Percentiles rank a stretch among this genome's conserved stretches.
Evolutionary conservation across 202 grass and related monocot genomes (phyloP).

Genomic region (Saccharum hybrid): DNA sequence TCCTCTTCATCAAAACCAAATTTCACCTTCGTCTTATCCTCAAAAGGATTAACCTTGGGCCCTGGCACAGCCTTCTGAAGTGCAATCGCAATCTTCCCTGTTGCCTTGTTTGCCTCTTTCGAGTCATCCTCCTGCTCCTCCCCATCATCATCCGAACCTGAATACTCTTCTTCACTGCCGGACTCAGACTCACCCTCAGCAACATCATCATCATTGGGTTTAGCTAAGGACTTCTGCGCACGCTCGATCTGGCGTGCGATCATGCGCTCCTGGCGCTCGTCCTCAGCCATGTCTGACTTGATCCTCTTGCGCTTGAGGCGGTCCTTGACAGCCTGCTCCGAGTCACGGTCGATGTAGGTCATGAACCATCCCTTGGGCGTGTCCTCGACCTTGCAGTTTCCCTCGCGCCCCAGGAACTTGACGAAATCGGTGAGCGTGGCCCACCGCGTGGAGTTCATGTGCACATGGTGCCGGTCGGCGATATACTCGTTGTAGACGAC

Average conservation of each 20-base stretch:
- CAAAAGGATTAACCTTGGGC: constrained; percentile 53
- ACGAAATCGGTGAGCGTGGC: constrained; percentile 83
- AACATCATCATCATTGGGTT: constrained; percentile 7
- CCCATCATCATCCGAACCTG: background rate
- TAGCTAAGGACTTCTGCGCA: constrained; percentile 39
- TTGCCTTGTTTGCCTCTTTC: constrained; percentile 26
- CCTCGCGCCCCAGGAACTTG: constrained; percentile 78
- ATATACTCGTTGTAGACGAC: constrained; percentile 93
- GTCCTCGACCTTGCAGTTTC: constrained; percentile 84
- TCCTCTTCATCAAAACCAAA: constrained; percentile 69
- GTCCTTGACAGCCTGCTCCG: constrained; percentile 71
- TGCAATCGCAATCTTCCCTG: constrained; percentile 65
- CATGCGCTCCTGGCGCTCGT: constrained; percentile 76
- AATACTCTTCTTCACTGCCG: constrained; percentile 41
- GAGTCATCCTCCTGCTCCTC: background rate
- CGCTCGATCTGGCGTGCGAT: constrained; percentile 83
- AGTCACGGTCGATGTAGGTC: constrained; percentile 82
- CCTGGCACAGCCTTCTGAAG: constrained; percentile 43
- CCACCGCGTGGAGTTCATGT: constrained; percentile 94
- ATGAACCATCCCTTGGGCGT: constrained; percentile 92
- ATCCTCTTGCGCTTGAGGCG: constrained; percentile 81
- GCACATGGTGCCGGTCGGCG: constrained; percentile 64
- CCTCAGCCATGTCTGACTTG: constrained; percentile 70
- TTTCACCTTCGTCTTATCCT: constrained; percentile 56
- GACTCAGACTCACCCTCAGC: constrained; percentile 3